Conservation (phyloP, 108 stramenopile genomes). For the Chaetoceros tenuissimus region DNA sequence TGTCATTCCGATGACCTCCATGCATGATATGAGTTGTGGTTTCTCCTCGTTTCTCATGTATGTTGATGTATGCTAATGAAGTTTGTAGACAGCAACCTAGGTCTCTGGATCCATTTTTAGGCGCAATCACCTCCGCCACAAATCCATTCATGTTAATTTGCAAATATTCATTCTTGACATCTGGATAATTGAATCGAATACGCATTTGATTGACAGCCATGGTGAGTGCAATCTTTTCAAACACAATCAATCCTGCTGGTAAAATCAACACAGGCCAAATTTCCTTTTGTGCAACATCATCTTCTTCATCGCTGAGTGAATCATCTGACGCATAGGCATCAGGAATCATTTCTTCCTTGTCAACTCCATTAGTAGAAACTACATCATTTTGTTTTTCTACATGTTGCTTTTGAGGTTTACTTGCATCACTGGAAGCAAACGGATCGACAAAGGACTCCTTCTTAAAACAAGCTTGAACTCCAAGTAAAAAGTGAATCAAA, state of each 20-base stretch:
- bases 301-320: conserved; percentile 11
- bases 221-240: conserved; percentile 53
- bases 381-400: not conserved
- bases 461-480: conserved; percentile 51
- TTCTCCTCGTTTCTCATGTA: conserved; percentile 22
- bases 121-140: conserved; percentile 70
- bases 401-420: not conserved
- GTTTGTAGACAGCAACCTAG: conserved; percentile 52
- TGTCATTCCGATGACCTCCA: conserved; percentile 28
- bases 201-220: conserved; percentile 37
- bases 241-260: conserved; percentile 50
- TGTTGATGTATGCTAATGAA: conserved; percentile 40
- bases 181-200: conserved; percentile 33
- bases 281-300: conserved; percentile 17
- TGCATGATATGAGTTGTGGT: conserved; percentile 14
- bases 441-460: conserved; percentile 72
- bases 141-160: conserved; percentile 50
- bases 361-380: not conserved
- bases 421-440: conserved; percentile 3
- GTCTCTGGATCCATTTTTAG: conserved; percentile 30
- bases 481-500: conserved; percentile 21
- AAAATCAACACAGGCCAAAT: conserved; percentile 46
- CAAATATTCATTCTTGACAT: conserved; percentile 26
- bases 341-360: not conserved
- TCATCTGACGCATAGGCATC: not conserved